Base-by-base conservation (phyloP, 2,329 filamentous ascomycete species). In the Ophiocordyceps camponoti-floridani region DNA sequence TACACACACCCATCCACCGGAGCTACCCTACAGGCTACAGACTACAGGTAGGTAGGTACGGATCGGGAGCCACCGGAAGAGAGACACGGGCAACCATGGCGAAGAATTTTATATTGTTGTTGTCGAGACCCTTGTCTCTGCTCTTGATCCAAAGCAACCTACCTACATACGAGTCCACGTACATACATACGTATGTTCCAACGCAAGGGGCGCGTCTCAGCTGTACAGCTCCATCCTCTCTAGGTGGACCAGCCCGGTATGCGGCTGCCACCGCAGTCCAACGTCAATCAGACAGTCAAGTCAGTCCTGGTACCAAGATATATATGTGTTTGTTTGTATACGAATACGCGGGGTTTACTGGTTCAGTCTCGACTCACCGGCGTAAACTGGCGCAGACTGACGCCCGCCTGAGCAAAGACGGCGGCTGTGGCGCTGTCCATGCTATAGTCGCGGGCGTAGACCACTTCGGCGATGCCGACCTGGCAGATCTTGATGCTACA, bases 401-500 rank as follows among this genome's bases (percentile, higher is more conserved):
- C 84, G 1, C 89, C 89, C 7, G 87, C 87, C 59, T 87, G 77
- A 47, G 76, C 68, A 52, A 98, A 84, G 27, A 98, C 82, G 44
- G 75, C 74, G 9, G 88, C 86, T 35, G 86, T 84, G 60, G 85
- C 77, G 38, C 69, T 75, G 57, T 98, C 91, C 82, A 98, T 95
- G 59, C 89, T 89, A 60, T 98, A 98, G 26, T 83, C 79, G 58
- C 93, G 82, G 51, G 79, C 88, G 56, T 94, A 98, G 13, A 98
- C 88, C 13, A 98, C 91, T 68, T 98, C 91, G 40, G 76, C 78
- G 51, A 98, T 94, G 16, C 91, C 91, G 8, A 96, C 86, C 65
- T 98, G 91, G 19, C 86, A 84, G 56, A 98, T 96, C 68, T 98
- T 98, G 67, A 98, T 94, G 55, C 86, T 94, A 63, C 91, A 98